phyloP scores from a whole-genome alignment of 2,329 filamentous ascomycete species.

The Leptographium radiaticola region DNA sequence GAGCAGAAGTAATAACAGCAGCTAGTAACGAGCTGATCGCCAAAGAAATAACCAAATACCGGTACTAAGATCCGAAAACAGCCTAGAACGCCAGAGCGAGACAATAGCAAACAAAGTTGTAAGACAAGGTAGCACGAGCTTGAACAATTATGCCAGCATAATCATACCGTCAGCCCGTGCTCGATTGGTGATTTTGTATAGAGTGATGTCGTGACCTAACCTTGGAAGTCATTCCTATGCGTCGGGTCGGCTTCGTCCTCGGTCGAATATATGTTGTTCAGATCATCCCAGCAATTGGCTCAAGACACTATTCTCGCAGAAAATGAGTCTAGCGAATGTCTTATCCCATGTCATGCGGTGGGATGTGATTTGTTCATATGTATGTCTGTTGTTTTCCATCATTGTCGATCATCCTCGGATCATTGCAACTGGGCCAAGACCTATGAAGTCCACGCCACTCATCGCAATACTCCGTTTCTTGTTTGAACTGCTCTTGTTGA shows the following conservation, averaged over 20 bases:
- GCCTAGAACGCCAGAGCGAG: neutral
- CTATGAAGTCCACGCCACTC: conserved; percentile 13
- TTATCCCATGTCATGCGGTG: neutral
- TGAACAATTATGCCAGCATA: too few relatives aligned
- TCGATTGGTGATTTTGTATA: too few relatives aligned
- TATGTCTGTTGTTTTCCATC: conserved; percentile 4
- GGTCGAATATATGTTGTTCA: conserved; percentile 9
- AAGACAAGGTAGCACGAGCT: neutral
- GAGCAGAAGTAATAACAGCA: too few relatives aligned
- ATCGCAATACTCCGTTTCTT: conserved; percentile 16
- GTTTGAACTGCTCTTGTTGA: conserved; percentile 20
- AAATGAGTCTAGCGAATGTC: neutral
- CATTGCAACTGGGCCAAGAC: conserved; percentile 9
- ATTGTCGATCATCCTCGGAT: conserved; percentile 14
- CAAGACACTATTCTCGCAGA: neutral
- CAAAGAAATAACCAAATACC: neutral
- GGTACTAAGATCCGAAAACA: neutral
- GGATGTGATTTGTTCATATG: neutral
- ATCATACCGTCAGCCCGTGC: too few relatives aligned
- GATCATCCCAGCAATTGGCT: neutral
- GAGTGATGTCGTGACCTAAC: too few relatives aligned
- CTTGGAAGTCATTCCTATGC: neutral
- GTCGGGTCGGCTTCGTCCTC: neutral
- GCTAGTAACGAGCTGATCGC: neutral
- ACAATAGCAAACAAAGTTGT: neutral